Base-by-base conservation (phyloP, 306 rosid species). In the Boehmeria nivea region DNA sequence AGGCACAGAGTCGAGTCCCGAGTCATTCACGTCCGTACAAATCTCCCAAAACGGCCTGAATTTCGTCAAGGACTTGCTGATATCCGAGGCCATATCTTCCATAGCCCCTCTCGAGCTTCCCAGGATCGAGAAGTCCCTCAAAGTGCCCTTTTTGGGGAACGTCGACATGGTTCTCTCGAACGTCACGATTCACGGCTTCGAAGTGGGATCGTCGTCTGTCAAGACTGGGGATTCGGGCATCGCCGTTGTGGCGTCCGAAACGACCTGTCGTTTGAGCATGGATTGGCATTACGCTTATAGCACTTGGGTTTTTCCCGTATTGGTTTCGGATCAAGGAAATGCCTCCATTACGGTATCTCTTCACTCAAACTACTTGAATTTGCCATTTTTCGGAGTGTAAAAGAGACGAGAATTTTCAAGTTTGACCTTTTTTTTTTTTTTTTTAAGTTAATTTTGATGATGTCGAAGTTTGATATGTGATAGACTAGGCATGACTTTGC, bases 31-130 rank as follows among this genome's bases (percentile, higher is more conserved):
- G 22, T 81, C 94, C 57, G 18, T 83, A 1, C 63, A 60, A 31
- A 74, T 87, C 23, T 80, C 95, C 65, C 84, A 81, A 78, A 74
- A 73, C 27, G 96, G 96, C 28, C 83, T 91, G 36, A 79, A 82
- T 81, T 87, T 84, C 66, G 75, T 84, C 13, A 82, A 84, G 69
- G 82, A 78, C 21, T 65, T 87, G 74, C 83, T 87, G 40, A 69
- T 77, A 9, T 44, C 69, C 8, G 47, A 76, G 63, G 96, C 86
- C 3, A 60, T 87, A 61, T 87, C 93, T 40, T 84, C 94, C 3
- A 49, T 87, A 27, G 38, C 81, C 53, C 84, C 96, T 23, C 86
- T 87, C 56, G 68, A 63, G 20, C 66, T 91, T 57, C 85, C 89
- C 17, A 38, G 71, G n/a, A 80, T 81, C 64, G 75, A 81, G 44